phyloP scores from a whole-genome alignment of 1,139 yeast genomes.

The Saccharomyces hybrid region DNA sequence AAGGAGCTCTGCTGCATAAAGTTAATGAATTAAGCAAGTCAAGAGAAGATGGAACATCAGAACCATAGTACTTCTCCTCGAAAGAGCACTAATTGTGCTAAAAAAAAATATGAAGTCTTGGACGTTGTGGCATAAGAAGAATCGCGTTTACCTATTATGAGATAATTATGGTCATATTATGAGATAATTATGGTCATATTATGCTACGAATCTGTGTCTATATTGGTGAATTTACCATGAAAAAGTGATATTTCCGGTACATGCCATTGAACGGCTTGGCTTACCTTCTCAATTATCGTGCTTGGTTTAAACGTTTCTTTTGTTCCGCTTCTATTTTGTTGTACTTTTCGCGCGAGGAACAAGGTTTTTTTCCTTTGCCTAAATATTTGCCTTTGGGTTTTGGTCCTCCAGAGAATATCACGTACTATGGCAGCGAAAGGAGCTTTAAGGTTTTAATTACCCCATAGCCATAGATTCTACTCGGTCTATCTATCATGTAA shows the following conservation, averaged over 20 bases:
- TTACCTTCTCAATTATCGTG: background rate
- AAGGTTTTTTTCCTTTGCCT: background rate
- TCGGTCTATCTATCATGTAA: background rate
- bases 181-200: background rate
- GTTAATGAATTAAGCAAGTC: background rate
- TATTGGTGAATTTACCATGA: background rate
- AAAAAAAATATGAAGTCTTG: background rate
- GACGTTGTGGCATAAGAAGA: background rate
- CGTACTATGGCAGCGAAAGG: background rate
- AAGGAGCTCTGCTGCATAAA: background rate
- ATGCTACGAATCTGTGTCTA: background rate
- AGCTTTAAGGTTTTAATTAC: background rate
- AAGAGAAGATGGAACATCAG: background rate
- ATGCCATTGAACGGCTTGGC: background rate
- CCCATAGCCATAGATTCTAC: background rate
- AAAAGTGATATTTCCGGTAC: background rate
- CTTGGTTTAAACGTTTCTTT: background rate
- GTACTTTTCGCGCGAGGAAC: background rate
- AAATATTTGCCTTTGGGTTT: background rate
- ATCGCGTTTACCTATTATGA: background rate
- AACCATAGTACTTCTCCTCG: background rate
- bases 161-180: background rate
- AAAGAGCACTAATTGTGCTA: background rate
- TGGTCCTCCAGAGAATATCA: background rate
- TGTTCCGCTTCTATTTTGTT: background rate